These are phyloP conservation scores for Alternaria arbusti DNA, from an alignment of 2,329 filamentous ascomycete species.

Conservation along the genomic window DNA sequence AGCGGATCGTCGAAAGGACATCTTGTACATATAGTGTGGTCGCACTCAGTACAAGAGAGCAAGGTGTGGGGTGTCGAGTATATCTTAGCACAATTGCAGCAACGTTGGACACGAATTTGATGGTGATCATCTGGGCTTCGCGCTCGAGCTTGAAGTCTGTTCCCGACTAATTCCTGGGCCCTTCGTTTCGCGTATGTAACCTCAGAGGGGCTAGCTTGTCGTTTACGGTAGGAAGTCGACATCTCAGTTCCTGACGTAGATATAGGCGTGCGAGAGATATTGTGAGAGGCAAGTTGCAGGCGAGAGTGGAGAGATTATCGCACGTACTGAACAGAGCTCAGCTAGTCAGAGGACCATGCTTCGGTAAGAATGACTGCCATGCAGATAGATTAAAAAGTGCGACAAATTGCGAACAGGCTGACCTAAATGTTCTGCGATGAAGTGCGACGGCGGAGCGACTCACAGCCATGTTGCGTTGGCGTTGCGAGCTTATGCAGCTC, in stretches of 20 bases:
- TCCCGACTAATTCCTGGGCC: neutral
- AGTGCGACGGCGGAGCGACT: neutral
- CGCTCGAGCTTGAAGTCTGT: too few species aligned
- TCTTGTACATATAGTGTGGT: too few species aligned
- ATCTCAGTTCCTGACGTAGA: neutral
- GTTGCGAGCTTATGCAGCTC: neutral
- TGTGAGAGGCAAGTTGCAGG: neutral
- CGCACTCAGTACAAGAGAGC: too few species aligned
- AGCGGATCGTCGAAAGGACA: too few species aligned
- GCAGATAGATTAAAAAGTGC: too few species aligned
- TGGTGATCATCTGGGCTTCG: too few species aligned
- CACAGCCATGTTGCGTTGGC: neutral
- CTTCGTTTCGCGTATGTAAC: neutral
- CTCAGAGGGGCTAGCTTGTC: neutral
- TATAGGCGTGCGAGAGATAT: neutral
- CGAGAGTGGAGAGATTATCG: neutral
- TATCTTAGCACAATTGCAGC: neutral
- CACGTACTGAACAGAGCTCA: neutral
- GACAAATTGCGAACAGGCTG: neutral
- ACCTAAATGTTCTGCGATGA: neutral
- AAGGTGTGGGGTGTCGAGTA: too few species aligned
- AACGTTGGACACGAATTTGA: neutral
- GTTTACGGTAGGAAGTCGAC: neutral
- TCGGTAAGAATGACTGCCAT: neutral
- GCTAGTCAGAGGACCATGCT: neutral